Evolutionary conservation across 2,329 filamentous ascomycete genomes (phyloP).

Genomic region (Fusarium buharicum): DNA sequence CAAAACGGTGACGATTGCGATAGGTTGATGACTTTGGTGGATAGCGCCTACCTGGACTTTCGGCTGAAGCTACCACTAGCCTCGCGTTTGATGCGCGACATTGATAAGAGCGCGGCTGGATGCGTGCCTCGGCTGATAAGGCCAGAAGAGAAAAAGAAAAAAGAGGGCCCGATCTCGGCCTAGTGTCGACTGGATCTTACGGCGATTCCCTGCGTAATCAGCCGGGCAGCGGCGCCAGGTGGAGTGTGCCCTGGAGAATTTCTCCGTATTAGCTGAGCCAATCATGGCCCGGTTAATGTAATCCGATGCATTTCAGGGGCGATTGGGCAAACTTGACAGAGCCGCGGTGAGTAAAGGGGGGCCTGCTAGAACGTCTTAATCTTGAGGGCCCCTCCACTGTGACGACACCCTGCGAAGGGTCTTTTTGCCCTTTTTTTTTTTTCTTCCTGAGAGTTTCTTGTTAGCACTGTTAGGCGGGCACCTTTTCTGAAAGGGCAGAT

Average conservation of each 20-base stretch:
- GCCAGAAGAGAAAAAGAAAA: slow-evolving; percentile 1
- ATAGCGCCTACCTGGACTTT: slow-evolving; percentile 3
- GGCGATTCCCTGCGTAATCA: slow-evolving; percentile 39
- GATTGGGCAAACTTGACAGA: slow-evolving; percentile 41
- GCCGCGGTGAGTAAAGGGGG: slow-evolving; percentile 39
- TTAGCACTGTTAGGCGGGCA: slow-evolving; percentile 4
- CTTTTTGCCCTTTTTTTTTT: slow-evolving; percentile 5
- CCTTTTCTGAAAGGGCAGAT: too few relatives aligned
- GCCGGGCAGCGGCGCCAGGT: slow-evolving; percentile 37
- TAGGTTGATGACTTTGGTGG: slow-evolving; percentile 2
- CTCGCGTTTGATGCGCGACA: slow-evolving; percentile 20
- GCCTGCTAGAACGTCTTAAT: slow-evolving; percentile 36
- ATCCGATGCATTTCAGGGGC: slow-evolving; percentile 45
- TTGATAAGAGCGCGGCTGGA: slow-evolving; percentile 3
- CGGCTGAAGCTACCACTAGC: slow-evolving; percentile 14
- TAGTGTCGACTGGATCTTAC: slow-evolving; percentile 43
- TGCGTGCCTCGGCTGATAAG: slow-evolving; percentile 18
- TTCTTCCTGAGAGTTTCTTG: neutral
- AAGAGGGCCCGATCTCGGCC: slow-evolving; percentile 45
- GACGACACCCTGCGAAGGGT: slow-evolving; percentile 35
- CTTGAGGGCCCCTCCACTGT: slow-evolving; percentile 32
- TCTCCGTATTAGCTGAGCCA: slow-evolving; percentile 39
- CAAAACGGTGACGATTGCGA: slow-evolving; percentile 11
- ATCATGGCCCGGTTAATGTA: slow-evolving; percentile 43
- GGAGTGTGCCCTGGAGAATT: slow-evolving; percentile 28